Percentiles rank a stretch among this genome's conserved stretches.
Conservation (phyloP, 1,284 basidiomycete genomes). For the Cryptococcus jaspeensis region DNA sequence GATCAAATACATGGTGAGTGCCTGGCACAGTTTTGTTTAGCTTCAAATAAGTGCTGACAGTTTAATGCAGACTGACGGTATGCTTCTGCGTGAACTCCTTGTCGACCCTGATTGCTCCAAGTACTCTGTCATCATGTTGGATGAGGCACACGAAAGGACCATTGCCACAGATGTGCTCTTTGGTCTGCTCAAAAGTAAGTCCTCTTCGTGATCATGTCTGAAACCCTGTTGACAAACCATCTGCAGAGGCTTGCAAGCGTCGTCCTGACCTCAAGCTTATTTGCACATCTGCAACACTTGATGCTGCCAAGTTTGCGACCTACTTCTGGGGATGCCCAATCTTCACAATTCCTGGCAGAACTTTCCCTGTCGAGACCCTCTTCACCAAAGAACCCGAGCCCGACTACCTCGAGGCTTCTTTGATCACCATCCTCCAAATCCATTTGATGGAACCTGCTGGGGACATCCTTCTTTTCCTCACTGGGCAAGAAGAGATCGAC, state of each 20-base stretch:
- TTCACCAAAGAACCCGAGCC: constrained; percentile 98
- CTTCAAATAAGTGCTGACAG: constrained; percentile 2
- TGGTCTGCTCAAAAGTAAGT: constrained; percentile 89
- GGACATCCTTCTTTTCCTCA: constrained; percentile 94
- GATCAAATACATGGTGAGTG: constrained; percentile 90
- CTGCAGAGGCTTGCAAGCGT: constrained; percentile 83
- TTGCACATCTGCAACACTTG: constrained; percentile 97
- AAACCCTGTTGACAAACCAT: constrained; percentile 9
- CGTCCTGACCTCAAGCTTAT: constrained; percentile 95
- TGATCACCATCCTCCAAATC: constrained; percentile 99
- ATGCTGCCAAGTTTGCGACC: constrained; percentile 97
- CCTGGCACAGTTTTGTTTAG: background rate
- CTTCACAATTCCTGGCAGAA: constrained; percentile 98
- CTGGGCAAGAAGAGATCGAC: constrained; percentile 98
- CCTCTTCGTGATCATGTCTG: background rate
- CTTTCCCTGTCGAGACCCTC: constrained; percentile 95
- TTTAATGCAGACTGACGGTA: constrained; percentile 74
- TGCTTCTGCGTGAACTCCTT: constrained; percentile 94
- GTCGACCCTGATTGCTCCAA: constrained; percentile 89
- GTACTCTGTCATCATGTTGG: constrained; percentile 96
- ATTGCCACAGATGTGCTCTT: constrained; percentile 98
- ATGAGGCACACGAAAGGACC: constrained; percentile 98
- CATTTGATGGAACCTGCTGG: constrained; percentile 97
- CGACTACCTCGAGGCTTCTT: constrained; percentile 97
- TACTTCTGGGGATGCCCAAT: constrained; percentile 99